Evolutionary conservation across 257 asterid species (phyloP).

Genomic region (Solanum chmielewskii): DNA sequence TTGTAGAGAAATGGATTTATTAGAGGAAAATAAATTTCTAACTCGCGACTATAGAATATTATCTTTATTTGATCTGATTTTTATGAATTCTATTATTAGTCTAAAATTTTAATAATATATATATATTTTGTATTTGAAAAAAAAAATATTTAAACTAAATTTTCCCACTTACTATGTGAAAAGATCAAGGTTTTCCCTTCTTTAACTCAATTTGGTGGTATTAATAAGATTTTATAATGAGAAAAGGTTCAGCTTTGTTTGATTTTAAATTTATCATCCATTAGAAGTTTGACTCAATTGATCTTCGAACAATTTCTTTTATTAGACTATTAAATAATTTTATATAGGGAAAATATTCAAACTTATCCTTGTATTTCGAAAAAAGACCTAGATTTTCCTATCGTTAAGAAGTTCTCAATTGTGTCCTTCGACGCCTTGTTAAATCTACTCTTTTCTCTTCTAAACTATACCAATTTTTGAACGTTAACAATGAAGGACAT

Average conservation of each 20-base stretch:
- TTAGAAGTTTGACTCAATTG: no score
- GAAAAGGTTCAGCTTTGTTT: background rate
- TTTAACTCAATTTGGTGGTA: background rate
- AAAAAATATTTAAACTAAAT: no score
- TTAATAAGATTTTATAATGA: no score
- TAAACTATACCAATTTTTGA: background rate
- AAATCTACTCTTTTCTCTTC: no score
- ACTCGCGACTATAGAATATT: background rate
- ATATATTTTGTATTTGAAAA: no score
- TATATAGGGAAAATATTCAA: background rate
- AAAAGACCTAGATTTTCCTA: no score
- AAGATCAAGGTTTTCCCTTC: background rate
- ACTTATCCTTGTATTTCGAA: background rate
- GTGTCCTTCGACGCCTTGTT: no score
- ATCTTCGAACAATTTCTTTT: no score
- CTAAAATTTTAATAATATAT: no score
- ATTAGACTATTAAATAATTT: background rate
- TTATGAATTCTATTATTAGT: background rate
- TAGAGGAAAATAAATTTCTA: background rate
- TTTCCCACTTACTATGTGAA: no score
- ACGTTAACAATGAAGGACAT: background rate
- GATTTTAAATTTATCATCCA: background rate
- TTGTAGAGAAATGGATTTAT: conserved; percentile 14
- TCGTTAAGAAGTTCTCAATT: no score
- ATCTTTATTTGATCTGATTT: background rate